These are phyloP conservation scores for Dittrichia graveolens DNA, from an alignment of 129 eudicot genomes.

Conservation along the genomic window DNA sequence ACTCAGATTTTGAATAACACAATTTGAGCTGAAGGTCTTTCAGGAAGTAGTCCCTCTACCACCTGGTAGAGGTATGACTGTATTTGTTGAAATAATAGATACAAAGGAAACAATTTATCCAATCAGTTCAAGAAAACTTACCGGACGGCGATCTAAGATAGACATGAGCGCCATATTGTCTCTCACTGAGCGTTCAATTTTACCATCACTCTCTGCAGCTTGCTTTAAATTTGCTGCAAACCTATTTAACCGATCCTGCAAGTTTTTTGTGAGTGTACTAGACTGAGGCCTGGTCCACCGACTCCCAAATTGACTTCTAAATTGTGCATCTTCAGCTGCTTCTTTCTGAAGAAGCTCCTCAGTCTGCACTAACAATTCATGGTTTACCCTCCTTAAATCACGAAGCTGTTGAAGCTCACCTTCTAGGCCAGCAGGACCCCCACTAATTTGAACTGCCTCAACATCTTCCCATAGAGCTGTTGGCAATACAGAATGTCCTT, in stretches of 20 bases:
- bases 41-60: no score
- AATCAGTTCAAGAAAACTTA: conserved; percentile 40
- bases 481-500: conserved; percentile 78
- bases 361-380: conserved; percentile 79
- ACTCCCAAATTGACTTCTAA: conserved; percentile 92
- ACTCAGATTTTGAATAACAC: no score
- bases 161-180: conserved; percentile 86
- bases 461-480: conserved; percentile 81
- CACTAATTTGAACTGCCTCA: conserved; percentile 94
- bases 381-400: conserved; percentile 85
- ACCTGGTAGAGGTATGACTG: no score
- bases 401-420: conserved; percentile 91
- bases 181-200: conserved; percentile 93
- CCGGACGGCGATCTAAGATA: conserved; percentile 92
- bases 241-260: conserved; percentile 89
- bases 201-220: conserved; percentile 96
- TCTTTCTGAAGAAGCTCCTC: conserved; percentile 95
- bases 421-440: conserved; percentile 95
- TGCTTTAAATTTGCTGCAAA: conserved; percentile 96
- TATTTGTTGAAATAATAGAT: no score
- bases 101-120: background rate
- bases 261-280: conserved; percentile 81
- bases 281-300: conserved; percentile 99
- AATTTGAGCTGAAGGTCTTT: no score
- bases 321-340: conserved; percentile 93